Conservation (phyloP, 2,329 filamentous ascomycete genomes). For the Thielaviopsis ethacetica region DNA sequence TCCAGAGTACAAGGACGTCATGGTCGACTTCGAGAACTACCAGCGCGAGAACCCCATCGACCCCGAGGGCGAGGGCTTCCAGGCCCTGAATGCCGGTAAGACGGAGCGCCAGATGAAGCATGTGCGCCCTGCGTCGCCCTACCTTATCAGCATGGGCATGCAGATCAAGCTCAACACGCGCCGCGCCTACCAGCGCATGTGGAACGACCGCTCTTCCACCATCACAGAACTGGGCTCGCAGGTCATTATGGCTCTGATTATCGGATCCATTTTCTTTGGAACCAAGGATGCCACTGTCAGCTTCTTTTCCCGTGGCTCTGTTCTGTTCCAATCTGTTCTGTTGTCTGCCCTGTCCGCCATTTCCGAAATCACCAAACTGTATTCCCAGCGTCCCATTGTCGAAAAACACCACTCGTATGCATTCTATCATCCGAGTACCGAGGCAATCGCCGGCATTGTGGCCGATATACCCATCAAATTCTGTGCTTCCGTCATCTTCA, state of each 20-base stretch:
- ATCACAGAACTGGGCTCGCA: slow-evolving; percentile 29
- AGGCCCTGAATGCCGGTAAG: slow-evolving; percentile 31
- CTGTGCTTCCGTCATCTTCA: slow-evolving; percentile 30
- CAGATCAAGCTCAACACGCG: slow-evolving; percentile 35
- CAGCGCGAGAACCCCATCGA: slow-evolving; percentile 29
- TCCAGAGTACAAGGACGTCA: slow-evolving; percentile 25
- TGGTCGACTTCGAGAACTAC: slow-evolving; percentile 33
- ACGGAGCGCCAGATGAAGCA: slow-evolving; percentile 34
- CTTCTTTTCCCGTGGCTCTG: slow-evolving; percentile 37
- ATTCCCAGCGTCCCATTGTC: slow-evolving; percentile 29
- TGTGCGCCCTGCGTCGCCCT: slow-evolving; percentile 37
- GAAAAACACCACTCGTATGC: slow-evolving; percentile 33
- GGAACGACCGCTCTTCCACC: slow-evolving; percentile 33
- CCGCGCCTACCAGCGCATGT: slow-evolving; percentile 34
- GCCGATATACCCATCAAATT: slow-evolving; percentile 44
- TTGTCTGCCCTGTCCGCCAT: slow-evolving; percentile 43
- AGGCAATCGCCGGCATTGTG: slow-evolving; percentile 37
- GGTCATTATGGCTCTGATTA: slow-evolving; percentile 40
- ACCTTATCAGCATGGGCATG: slow-evolving; percentile 37
- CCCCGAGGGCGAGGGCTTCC: slow-evolving; percentile 22
- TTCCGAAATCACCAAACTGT: slow-evolving; percentile 32
- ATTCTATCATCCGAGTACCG: slow-evolving; percentile 34
- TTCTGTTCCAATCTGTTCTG: slow-evolving; percentile 43
- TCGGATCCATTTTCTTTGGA: slow-evolving; percentile 43
- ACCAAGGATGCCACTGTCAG: slow-evolving; percentile 31